Base-by-base conservation (phyloP, 352 stramenopile species). In the Globisporangium cystogenes region DNA sequence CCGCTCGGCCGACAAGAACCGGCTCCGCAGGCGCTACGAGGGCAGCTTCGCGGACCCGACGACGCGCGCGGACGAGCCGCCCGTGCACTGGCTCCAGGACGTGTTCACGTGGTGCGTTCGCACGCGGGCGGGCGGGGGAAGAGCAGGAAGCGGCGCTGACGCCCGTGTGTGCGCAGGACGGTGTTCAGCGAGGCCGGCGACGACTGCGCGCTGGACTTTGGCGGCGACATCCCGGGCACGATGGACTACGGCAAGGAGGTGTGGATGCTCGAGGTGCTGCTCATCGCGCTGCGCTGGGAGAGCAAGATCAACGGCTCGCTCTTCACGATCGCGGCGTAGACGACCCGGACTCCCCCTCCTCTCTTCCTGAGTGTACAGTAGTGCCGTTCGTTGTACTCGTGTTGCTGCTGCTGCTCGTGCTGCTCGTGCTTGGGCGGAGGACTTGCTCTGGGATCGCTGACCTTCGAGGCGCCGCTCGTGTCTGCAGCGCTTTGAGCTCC, bases 231-330 rank as follows among this genome's bases (percentile, higher is more conserved):
- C 8, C 54, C 63, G 18, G 60, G 75, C 44, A 75, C 62, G 8
- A 52, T 58, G 7, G 71, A 69, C 16, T 67, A 68, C 24, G 69
- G 61, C 12, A 68, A 68, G 20, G 64, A 72, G 26, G 57, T 76
- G 35, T 87, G 76, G 74, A 83, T 87, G 72, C 65, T 87, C 23
- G 74, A 87, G 50, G 72, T 84, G 27, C 59, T 86, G 50, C 59
- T 84, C 29, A 77, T 89, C 15, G 69, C 70, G 12, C 59, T 86
- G 47, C 73, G 70, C 4, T 89, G 72, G 70, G 75, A 89, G 51
- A 59, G 57, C 20, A 75, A 69, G 42, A 64, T 86, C 35, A 52
- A 82, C 16, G 71, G 71, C 5, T 67, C 73, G 15, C 59, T 71
- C 20, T 73, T 84, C 41, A 37, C 56, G 41, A 39, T 72, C 21